Base-by-base conservation (phyloP, 2,329 filamentous ascomycete species). In the Paracamarosporium sp. region DNA sequence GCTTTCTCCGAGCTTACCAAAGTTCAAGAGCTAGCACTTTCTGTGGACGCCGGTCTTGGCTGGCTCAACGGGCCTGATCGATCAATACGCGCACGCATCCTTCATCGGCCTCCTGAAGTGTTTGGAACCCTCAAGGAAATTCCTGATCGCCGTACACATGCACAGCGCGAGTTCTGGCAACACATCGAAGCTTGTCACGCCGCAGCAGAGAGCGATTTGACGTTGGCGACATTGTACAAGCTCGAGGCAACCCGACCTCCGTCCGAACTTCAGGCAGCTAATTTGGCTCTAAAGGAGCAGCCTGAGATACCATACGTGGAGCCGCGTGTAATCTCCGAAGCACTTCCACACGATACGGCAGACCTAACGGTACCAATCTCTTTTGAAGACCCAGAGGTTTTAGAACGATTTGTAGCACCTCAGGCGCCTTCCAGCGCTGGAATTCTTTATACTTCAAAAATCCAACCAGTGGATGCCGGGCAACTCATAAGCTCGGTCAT, bases 21-120 rank as follows among this genome's bases (percentile, higher is more conserved):
- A 8, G 83, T 88, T 2, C 80, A 79, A 33, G 87, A 90, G 59
- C 80, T 92, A n/a, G 89, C 85, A 0, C 74, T 92, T 3, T 90
- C 86, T 17, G 82, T 90, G 38, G 86, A 90, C 67, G 87, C 83
- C 55, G 88, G 89, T 9, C 79, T 91, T 35, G 89, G 89, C 11
- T 91, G 87, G 81, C 80, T 91, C 11, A 78, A 79, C 45, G 88
- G 88, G 0, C 85, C 88, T 1, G 87, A 90, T 69, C 75, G 81
- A 17, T 83, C 81, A 0, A 76, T 82, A 36, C 73, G 79, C 20
- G 82, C 82, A 44, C 77, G 78, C 5, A 77, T 83, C 20, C 77
- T 83, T 45, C 75, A 79, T 17, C 77, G 76, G 1, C 73, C 72
- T 20, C 71, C 76, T 27, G 61, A 69, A 8, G 78, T 86, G 0